These are phyloP conservation scores for Paramyrothecium sp. DNA, from an alignment of 2,329 filamentous ascomycete species.

Conservation along the genomic window DNA sequence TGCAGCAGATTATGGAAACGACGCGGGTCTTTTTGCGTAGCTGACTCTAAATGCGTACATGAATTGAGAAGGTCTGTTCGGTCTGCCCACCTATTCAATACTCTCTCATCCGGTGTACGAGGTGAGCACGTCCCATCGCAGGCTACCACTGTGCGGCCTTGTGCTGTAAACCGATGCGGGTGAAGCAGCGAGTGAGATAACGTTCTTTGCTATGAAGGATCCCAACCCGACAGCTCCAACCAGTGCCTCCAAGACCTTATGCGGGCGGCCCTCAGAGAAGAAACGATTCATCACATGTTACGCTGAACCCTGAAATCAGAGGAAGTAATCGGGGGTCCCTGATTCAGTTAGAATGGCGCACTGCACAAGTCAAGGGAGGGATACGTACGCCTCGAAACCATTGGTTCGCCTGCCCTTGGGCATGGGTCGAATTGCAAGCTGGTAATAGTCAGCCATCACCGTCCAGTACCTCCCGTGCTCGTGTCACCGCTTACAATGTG, in stretches of 20 bases:
- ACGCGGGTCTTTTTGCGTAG: neutral
- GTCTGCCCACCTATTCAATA: neutral
- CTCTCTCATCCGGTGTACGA: neutral
- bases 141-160: neutral
- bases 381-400: conserved; percentile 85
- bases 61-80: neutral
- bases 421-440: conserved; percentile 99
- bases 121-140: neutral
- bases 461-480: neutral
- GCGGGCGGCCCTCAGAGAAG: neutral
- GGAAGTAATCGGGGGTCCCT: conserved; percentile 97
- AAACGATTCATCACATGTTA: neutral
- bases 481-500: conserved; percentile 79
- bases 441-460: conserved; percentile 22
- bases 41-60: neutral
- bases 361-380: neutral
- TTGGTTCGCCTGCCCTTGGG: conserved; percentile 93
- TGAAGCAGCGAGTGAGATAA: neutral
- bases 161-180: neutral
- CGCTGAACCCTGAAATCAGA: conserved; percentile 52
- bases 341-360: conserved; percentile 16
- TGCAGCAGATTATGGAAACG: neutral
- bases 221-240: neutral
- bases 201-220: neutral
- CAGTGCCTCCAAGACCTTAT: conserved; percentile 9